These are phyloP conservation scores for Vitis hybrid DNA, from an alignment of 177 flowering plant genomes.

Conservation along the genomic window DNA sequence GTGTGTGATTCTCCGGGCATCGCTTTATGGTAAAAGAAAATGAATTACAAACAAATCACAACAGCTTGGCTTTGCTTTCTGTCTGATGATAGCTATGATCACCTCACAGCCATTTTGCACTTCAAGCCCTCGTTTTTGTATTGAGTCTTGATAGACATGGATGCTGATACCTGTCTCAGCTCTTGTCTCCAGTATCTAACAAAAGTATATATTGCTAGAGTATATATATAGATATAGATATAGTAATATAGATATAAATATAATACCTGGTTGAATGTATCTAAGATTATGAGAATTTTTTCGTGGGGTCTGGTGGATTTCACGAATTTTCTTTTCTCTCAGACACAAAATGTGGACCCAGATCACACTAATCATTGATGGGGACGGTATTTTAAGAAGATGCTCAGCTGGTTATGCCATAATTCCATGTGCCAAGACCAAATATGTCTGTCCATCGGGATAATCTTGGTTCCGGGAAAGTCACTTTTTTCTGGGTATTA, in stretches of 20 bases:
- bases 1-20: constrained; percentile 52
- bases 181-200: constrained; percentile 4
- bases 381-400: background rate
- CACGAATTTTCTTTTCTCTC: background rate
- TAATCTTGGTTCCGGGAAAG: too few species aligned
- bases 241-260: background rate
- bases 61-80: constrained; percentile 38
- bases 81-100: constrained; percentile 25
- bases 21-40: constrained; percentile 36
- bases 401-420: background rate
- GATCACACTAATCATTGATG: background rate
- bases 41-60: constrained; percentile 14
- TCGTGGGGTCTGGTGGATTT: background rate
- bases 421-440: background rate
- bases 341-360: background rate
- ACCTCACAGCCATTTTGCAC: too few species aligned
- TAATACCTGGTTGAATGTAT: constrained; percentile 4
- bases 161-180: constrained; percentile 18
- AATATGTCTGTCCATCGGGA: background rate
- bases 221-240: background rate
- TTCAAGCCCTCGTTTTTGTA: too few species aligned
- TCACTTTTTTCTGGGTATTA: too few species aligned
- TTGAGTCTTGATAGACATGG: constrained; percentile 8
- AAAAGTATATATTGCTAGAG: background rate
- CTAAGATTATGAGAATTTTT: constrained; percentile 11